Evolutionary conservation across 306 rosid species (phyloP), one percentile per base, ranked within the genome.

Genomic region (Delonix regia): DNA sequence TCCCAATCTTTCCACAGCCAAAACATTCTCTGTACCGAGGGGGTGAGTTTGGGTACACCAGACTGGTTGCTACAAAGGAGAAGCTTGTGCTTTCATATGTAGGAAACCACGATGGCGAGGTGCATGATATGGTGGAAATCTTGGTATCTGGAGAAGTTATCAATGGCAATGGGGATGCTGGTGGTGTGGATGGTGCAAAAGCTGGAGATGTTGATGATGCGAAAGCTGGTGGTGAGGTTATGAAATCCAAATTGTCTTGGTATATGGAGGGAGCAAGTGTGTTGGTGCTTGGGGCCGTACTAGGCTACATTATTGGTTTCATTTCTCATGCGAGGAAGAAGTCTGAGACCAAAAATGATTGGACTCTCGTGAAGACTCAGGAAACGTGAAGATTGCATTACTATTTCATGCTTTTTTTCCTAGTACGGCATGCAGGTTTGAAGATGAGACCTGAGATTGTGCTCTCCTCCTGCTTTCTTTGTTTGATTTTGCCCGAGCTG

Each of bases 41-140:
- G 18, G 94, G 97, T 7, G 98, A 91, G 85, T 95, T 95, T 39
- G 97, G 99, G 53, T 95, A 95, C 80, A 91, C 97, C 22, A 85
- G 92, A 78, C 79, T 95, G 85, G 90, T 91, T 75, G 97, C 95
- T 59, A 81, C 91, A 13, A 87, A 82, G 78, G 72, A 87, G 77
- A 91, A 89, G 84, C 95, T 89, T 41, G 78, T 81, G 65, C 76
- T 93, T 82, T 88, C 92, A 42, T 91, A 86, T 14, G 93, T 86
- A 69, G 97, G 98, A 81, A 93, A 93, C 81, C 97, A 93, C 44
- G 98, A 93, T 10, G 95, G 98, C 16, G 73, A 81, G 79, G 93
- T 87, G 78, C 98, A 91, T 42, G 98, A 93, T 69, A 74, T 25
- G 4, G 81, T 89, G 70, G 93, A 81, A 79, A 86, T 93, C 81